A percentile compares a stretch with the other conserved stretches of the same genome.
phyloP scores from a whole-genome alignment of 352 stramenopile species.

The Phytophthora sojae region DNA sequence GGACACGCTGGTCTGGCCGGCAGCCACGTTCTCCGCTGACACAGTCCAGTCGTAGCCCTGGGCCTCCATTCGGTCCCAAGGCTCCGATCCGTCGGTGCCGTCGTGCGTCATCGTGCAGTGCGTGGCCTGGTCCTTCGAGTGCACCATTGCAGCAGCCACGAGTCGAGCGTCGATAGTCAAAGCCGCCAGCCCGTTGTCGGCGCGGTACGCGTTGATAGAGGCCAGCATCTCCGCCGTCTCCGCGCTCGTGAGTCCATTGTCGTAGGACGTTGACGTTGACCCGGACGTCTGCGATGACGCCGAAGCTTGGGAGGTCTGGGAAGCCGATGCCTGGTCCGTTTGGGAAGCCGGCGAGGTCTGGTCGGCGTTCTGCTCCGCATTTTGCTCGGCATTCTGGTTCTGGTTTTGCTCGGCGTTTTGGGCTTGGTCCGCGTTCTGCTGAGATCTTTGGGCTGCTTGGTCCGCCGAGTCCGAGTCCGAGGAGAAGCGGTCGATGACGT shows the following conservation, averaged over 20 bases:
- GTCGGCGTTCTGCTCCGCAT: slow-evolving; percentile 14
- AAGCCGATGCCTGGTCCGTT: slow-evolving; percentile 11
- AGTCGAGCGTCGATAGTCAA: slow-evolving; percentile 55
- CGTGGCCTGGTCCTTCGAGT: slow-evolving; percentile 55
- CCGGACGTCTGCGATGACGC: slow-evolving; percentile 16
- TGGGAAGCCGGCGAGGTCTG: slow-evolving; percentile 8
- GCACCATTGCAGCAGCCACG: slow-evolving; percentile 40
- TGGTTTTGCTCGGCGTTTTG: slow-evolving; percentile 5
- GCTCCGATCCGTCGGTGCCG: slow-evolving; percentile 44
- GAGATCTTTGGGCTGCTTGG: slow-evolving; percentile 12
- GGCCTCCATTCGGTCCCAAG: slow-evolving; percentile 46
- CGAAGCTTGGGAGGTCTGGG: slow-evolving; percentile 14
- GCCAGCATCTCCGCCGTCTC: slow-evolving; percentile 56
- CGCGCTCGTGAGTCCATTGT: slow-evolving; percentile 45
- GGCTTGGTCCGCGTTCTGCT: slow-evolving; percentile 6
- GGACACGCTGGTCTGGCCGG: slow-evolving; percentile 45
- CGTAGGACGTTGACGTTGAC: slow-evolving; percentile 20
- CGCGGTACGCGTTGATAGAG: slow-evolving; percentile 59
- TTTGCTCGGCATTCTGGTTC: slow-evolving; percentile 4
- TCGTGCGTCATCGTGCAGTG: slow-evolving; percentile 58
- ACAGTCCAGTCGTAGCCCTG: slow-evolving; percentile 52
- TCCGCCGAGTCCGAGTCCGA: slow-evolving; percentile 16
- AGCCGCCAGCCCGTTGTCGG: slow-evolving; percentile 39
- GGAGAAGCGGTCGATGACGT: slow-evolving; percentile 52
- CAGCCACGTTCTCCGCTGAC: slow-evolving; percentile 63